Conservation (phyloP, 768 basidiomycete species). For the Zangia roseola region DNA sequence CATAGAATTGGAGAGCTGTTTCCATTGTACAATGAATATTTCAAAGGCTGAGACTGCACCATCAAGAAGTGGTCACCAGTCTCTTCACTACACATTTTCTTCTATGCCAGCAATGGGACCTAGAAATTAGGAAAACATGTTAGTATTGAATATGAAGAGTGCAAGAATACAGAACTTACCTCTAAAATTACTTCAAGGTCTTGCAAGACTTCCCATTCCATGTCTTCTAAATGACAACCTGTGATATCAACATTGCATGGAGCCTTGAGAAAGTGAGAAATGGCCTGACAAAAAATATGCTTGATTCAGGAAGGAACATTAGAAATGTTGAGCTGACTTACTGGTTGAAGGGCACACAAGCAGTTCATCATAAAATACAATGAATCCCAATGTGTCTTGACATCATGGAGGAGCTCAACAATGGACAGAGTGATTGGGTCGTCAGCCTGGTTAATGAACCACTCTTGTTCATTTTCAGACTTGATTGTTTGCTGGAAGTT, state of each 20-base stretch:
- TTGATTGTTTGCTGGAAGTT: not conserved
- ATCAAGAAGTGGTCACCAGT: not conserved
- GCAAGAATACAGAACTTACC: not conserved
- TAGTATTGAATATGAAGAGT: too few relatives aligned
- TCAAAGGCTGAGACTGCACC: not conserved
- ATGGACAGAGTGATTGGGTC: not conserved
- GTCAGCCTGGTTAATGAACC: not conserved
- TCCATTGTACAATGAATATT: not conserved
- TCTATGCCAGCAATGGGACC: not conserved
- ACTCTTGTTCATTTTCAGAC: conserved; percentile 1
- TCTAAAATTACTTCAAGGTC: conserved; percentile 9
- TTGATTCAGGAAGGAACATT: too few relatives aligned
- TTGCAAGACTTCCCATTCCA: conserved; percentile 7
- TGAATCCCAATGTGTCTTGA: conserved; percentile 39
- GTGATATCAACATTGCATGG: not conserved
- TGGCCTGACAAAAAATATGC: not conserved
- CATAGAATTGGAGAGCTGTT: not conserved
- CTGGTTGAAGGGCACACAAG: not conserved
- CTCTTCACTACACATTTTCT: conserved; percentile 2
- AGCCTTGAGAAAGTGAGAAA: not conserved
- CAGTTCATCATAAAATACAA: conserved; percentile 36
- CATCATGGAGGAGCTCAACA: conserved; percentile 24
- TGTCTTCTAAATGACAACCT: not conserved
- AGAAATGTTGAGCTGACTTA: not conserved
- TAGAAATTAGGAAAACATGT: too few relatives aligned